A percentile compares a stretch with the other conserved stretches of the same genome.
Conservation (phyloP, 139 green algal genomes). For the Eudorina sp. region DNA sequence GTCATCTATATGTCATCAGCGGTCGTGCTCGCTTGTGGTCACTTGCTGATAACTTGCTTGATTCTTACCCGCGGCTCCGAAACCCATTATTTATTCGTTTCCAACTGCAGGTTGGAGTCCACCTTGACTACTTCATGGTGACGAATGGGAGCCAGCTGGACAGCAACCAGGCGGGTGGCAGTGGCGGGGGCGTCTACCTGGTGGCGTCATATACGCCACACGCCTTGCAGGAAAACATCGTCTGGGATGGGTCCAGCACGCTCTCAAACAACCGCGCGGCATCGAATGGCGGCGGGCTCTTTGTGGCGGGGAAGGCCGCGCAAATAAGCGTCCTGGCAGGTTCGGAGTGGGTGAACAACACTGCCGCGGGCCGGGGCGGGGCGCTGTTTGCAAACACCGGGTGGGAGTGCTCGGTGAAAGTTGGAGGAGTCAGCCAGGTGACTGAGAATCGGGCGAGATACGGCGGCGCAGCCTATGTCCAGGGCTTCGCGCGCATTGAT, state of each 20-base stretch:
- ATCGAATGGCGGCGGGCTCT: background rate
- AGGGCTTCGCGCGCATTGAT: background rate
- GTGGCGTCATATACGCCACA: background rate
- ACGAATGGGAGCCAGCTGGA: background rate
- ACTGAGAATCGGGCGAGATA: background rate
- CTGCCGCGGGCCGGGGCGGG: background rate
- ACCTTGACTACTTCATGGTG: no score
- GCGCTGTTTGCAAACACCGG: background rate
- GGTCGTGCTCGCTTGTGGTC: no score
- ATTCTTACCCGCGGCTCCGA: no score
- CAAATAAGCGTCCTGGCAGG: background rate
- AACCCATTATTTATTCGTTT: no score
- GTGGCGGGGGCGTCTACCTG: background rate
- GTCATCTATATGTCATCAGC: no score
- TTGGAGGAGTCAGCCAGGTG: background rate
- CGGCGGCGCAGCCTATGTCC: background rate
- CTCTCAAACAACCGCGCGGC: background rate
- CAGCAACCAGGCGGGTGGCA: background rate
- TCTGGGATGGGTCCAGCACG: background rate
- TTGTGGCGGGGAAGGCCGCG: background rate
- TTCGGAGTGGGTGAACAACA: background rate
- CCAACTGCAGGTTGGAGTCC: no score
- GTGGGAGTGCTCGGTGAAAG: background rate
- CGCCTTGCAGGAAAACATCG: background rate
- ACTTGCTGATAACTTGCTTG: no score